Conservation (phyloP, 805 yeast species). For the Yarrowia phangngaensis region DNA sequence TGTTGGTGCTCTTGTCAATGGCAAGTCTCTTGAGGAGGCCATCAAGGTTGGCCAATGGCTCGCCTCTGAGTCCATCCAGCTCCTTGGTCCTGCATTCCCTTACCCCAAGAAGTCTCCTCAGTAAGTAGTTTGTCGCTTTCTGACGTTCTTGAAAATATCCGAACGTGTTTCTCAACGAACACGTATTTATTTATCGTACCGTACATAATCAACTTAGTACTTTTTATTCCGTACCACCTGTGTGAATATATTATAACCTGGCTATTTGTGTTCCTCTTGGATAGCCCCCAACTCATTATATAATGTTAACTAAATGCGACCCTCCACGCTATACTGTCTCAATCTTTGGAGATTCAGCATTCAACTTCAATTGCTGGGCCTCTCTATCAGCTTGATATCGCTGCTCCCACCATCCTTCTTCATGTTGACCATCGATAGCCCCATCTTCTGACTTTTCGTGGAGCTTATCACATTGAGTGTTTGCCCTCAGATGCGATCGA, state of each 20-base stretch:
- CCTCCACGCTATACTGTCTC: too few relatives aligned
- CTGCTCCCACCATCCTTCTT: slow-evolving; percentile 23
- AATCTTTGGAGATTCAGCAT: too few relatives aligned
- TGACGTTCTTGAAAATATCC: background rate
- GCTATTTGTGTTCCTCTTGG: too few relatives aligned
- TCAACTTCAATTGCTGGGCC: slow-evolving; percentile 8
- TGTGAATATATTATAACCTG: too few relatives aligned
- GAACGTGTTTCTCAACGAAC: slow-evolving; percentile 26
- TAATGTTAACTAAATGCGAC: too few relatives aligned
- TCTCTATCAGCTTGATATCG: background rate
- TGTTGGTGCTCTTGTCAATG: slow-evolving; percentile 79
- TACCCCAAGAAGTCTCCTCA: slow-evolving; percentile 50
- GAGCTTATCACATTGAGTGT: slow-evolving; percentile 16
- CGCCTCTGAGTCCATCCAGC: slow-evolving; percentile 86
- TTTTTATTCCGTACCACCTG: too few relatives aligned
- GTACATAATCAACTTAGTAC: slow-evolving; percentile 27
- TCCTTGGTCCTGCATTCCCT: slow-evolving; percentile 93
- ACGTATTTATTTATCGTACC: slow-evolving; percentile 25
- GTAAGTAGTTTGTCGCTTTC: background rate
- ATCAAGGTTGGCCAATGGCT: slow-evolving; percentile 95
- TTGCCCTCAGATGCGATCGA: slow-evolving; percentile 7
- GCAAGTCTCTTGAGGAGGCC: slow-evolving; percentile 54
- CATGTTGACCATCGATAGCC: slow-evolving; percentile 7
- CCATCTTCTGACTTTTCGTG: background rate
- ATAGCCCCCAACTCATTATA: too few relatives aligned